A percentile compares a stretch with the other conserved stretches of the same genome.
Evolutionary conservation across 2,329 filamentous ascomycete genomes (phyloP).

Genomic region (Pestalotiopsis sp.): DNA sequence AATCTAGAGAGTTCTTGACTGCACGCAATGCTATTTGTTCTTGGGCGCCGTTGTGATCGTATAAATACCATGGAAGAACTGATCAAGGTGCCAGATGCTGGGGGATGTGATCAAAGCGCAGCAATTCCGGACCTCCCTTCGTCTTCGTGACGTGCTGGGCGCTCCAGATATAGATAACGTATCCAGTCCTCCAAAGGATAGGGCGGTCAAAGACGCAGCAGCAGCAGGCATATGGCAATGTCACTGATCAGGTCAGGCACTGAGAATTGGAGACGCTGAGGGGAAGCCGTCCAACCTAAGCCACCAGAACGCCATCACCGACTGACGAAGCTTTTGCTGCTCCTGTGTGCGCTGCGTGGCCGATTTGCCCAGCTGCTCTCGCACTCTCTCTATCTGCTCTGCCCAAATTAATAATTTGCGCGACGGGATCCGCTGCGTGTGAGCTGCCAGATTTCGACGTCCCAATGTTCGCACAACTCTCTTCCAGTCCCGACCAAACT

Average conservation of each 20-base stretch:
- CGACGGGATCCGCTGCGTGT: background rate
- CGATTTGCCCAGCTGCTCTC: background rate
- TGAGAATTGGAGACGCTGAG: conserved; percentile 1
- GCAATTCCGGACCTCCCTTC: background rate
- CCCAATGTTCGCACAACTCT: background rate
- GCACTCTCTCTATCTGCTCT: background rate
- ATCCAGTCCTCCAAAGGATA: background rate
- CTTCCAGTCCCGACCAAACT: background rate
- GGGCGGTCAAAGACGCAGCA: background rate
- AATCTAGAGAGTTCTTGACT: background rate
- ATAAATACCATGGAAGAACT: background rate
- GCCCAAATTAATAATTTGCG: conserved; percentile 7
- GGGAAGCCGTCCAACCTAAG: background rate
- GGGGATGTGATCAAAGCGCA: background rate
- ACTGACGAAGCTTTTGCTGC: conserved; percentile 4
- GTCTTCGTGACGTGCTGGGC: background rate
- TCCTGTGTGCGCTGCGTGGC: background rate
- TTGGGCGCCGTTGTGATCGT: background rate
- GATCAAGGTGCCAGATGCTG: background rate
- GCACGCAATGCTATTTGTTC: background rate
- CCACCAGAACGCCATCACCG: conserved; percentile 3
- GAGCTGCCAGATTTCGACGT: background rate
- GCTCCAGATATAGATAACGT: background rate
- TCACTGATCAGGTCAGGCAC: background rate
- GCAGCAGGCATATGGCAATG: background rate